Evolutionary conservation across 2,329 filamentous ascomycete species (phyloP), one percentile per base, ranked within the genome.

Genomic region (Meredithiella fracta): DNA sequence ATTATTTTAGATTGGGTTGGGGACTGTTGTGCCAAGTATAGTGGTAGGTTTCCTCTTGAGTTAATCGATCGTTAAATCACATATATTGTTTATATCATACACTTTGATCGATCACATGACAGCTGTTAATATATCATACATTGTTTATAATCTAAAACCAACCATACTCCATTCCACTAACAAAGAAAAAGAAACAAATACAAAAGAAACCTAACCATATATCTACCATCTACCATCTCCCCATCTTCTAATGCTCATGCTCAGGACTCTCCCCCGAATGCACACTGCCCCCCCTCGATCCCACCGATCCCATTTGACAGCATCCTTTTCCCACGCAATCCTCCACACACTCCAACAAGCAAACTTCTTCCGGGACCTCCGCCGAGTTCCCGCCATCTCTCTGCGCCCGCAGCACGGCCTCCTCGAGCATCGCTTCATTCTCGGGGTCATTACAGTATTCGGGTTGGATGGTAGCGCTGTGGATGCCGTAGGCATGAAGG

Each of bases 401-500:
- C 31, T 70, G 61, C 3, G 64, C 59, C 34, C 69, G 62, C 29
- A 65, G 65, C 51, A 69, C 67, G 3, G 67, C 66, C 15, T 65
- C 65, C 53, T 70, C 67, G 2, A 68, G 66, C 14, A 65, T 62
- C 40, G 70, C 69, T 56, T 64, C 65, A 60, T 73, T 74, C 53
- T 68, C 66, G 42, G 69, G 64, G 61, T 79, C 78, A 25, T 79
- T 67, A 60, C 78, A 81, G 62, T 83, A 98, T 68, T 98, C 92
- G 4, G 92, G 92, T 69, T 98, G 92, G 62, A 98, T 97, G 11
- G 92, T 98, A 37, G 89, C 91, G 38, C 86, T 94, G 72, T 98
- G 92, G 61, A 98, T 97, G 56, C 92, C 91, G 63, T 94, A 96
- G 37, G 81, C 90, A 68, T 98, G 92, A 2, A 98, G 80, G 64